Evolutionary conservation across 2,329 filamentous ascomycete species (phyloP), one percentile per base, ranked within the genome.

Genomic region (Epichloe aotearoae): DNA sequence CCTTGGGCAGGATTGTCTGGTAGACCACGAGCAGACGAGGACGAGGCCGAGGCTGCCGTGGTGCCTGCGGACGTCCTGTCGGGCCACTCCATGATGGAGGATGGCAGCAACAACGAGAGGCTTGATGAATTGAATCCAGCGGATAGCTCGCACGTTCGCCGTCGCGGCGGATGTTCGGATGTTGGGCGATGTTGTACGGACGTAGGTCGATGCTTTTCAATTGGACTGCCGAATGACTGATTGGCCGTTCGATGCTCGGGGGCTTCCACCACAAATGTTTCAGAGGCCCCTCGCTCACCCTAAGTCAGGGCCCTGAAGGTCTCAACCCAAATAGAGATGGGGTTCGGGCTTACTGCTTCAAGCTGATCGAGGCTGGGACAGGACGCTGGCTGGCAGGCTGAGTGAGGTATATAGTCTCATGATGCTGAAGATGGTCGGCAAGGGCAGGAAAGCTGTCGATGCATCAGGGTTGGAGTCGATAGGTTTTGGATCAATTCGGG

Each of bases 1-100:
- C 62, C 65, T 47, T 64, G 63, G 50, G 62, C 62, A 51, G 66
- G 66, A 58, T 63, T 67, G 42, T 75, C 73, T 51, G 67, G 62
- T 56, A 73, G 54, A 51, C 62, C 68, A 56, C 72, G 58, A 36
- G 60, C 52, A 48, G 59, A 55, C 47, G 59, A 52, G 30, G 62
- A 53, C 47, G 60, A 62, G 23, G 58, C 53, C 46, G 60, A 62
- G 23, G 58, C 54, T 53, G 54, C 45, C 51, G 57, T 52, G 41
- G 30, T 49, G 49, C 39, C 49, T 46, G 57, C 59, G 54, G 60
- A 58, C 53, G 58, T 58, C 61, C 64, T 59, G 49, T 67, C 66
- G 54, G 58, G 57, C 56, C 64, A 61, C 53, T 68, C 65, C 66
- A 68, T 68, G 54, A 55, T 51, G 59, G 53, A 54, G 56, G 54